Base-by-base conservation (phyloP, 805 yeast species). In the Candida krabiensis region DNA sequence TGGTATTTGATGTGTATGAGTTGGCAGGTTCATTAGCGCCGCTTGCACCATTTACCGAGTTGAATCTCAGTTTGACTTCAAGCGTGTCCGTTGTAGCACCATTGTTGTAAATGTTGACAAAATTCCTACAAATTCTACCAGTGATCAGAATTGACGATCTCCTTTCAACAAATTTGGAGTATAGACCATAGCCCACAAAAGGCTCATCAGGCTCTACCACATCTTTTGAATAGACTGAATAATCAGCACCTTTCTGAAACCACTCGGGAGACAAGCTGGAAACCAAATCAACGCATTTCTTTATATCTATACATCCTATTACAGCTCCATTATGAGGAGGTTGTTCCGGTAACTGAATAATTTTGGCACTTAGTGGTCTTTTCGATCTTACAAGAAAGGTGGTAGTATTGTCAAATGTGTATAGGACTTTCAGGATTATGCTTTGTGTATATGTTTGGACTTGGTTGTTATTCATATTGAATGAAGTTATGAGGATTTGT, bases 111-210 rank as follows among this genome's bases (percentile, higher is more conserved):
- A 33, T 75, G 71, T 19, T 53, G 19, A 78, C 68, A 36, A 80
- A 66, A 51, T 73, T 79, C 38, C 76, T 77, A 48, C 83, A 78
- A 24, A 80, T 79, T 38, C 83, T 50, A 3, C 75, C 75, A 3
- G 72, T 69, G 9, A 83, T 76, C 4, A 81, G 68, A 4, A 71
- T 64, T 6, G 50, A 42, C 4, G 56, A 33, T 16, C 49, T 46
- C 28, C 51, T 49, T 3, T 50, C 52, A 11, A 44, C 28, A 2
- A 69, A 37, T 27, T 57, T 61, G 3, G 73, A 66, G 12, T 63
- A 61, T 19, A 69, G 47, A 1, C 76, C 76, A 40, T 62, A 69
- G 4, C 73, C 75, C 52, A 66, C 71, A 57, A 71, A 59, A 52
- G 80, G 65, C 66, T 79, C 67, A 64, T 77, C 63, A 59, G 72